Conservation (phyloP, 164 flowering plant species). For the Aristolochia fimbriata region DNA sequence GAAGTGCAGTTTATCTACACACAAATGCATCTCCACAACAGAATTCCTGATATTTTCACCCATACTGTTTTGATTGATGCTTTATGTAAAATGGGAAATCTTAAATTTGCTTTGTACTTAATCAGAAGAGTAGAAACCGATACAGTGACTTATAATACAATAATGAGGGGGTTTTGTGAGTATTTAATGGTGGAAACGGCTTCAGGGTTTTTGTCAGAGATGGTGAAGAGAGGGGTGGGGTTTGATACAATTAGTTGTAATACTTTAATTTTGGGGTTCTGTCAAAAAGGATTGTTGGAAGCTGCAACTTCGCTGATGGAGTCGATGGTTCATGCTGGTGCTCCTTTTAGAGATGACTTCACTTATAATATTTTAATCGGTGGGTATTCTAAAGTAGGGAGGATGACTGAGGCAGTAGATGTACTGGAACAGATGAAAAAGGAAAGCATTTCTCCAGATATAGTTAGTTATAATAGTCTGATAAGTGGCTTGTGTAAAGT, state of each 20-base stretch:
- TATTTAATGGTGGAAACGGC: slow-evolving; percentile 34
- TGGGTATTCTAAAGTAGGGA: slow-evolving; percentile 49
- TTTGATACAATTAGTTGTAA: slow-evolving; percentile 58
- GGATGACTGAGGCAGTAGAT: slow-evolving; percentile 25
- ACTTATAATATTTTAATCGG: slow-evolving; percentile 54
- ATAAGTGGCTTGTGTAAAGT: slow-evolving; percentile 54
- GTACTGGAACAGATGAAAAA: slow-evolving; percentile 36
- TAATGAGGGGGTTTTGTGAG: slow-evolving; percentile 71
- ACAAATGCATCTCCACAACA: slow-evolving; percentile 44
- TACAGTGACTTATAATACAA: slow-evolving; percentile 56
- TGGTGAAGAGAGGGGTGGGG: slow-evolving; percentile 53
- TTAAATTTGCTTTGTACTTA: slow-evolving; percentile 40
- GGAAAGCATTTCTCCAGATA: slow-evolving; percentile 44
- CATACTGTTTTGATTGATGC: slow-evolving; percentile 56
- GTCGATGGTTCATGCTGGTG: slow-evolving; percentile 20
- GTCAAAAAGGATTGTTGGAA: slow-evolving; percentile 35
- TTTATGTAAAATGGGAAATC: slow-evolving; percentile 59
- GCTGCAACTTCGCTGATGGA: slow-evolving; percentile 43
- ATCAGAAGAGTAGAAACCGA: slow-evolving; percentile 35
- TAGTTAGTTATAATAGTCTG: slow-evolving; percentile 60
- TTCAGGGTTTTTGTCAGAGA: slow-evolving; percentile 54
- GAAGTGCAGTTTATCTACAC: slow-evolving; percentile 51
- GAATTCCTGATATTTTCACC: slow-evolving; percentile 43
- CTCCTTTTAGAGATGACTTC: slow-evolving; percentile 34
- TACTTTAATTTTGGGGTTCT: slow-evolving; percentile 60